Base-by-base conservation (phyloP, 2,329 filamentous ascomycete species). In the Penicillium capsulatum region DNA sequence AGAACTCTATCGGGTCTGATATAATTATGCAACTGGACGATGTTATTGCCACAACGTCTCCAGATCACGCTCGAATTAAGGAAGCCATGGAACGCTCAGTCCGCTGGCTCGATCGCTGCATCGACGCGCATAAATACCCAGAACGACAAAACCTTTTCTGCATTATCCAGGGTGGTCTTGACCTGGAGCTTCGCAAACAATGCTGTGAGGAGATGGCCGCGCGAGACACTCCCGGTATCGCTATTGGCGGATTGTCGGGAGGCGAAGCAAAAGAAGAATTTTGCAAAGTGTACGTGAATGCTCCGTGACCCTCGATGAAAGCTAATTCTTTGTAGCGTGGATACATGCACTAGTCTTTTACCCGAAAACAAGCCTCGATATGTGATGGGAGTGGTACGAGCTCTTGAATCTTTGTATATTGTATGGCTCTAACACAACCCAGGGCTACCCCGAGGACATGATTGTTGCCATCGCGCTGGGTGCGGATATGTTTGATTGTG, bases 11-110 rank as follows among this genome's bases (percentile, higher is more conserved):
- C 58, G 92, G 92, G 49, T 94, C 88, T 48, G 92, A 98, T 67
- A 97, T 98, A 55, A 96, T 97, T 52, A 98, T 98, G 94, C 94
- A 98, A 68, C 81, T 98, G 3, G 92, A 98, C 72, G 94, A 98
- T 65, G 94, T 98, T 10, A 84, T 98, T 36, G 91, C 89, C 19
- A 97, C 92, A 0, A 98, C 92, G 0, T 96, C 89, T 0, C 91
- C 91, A 0, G 92, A 98, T 65, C 73, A 79, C 40, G 82, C 73
- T 14, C 83, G 94, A 37, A 97, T 98, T 80, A 80, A 83, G 46
- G 88, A 95, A 66, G 92, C 92, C 34, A 97, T 96, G 90, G 78
- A 92, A 59, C 83, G 92, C 39, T 95, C 88, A 38, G 80, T 98
- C 6, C 80, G 94, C 27, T 98, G 94, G 94, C 76, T 98, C 4